Percentiles rank a stretch among this genome's conserved stretches.
phyloP scores from a whole-genome alignment of 768 basidiomycete species.

The Pholiota microspora region DNA sequence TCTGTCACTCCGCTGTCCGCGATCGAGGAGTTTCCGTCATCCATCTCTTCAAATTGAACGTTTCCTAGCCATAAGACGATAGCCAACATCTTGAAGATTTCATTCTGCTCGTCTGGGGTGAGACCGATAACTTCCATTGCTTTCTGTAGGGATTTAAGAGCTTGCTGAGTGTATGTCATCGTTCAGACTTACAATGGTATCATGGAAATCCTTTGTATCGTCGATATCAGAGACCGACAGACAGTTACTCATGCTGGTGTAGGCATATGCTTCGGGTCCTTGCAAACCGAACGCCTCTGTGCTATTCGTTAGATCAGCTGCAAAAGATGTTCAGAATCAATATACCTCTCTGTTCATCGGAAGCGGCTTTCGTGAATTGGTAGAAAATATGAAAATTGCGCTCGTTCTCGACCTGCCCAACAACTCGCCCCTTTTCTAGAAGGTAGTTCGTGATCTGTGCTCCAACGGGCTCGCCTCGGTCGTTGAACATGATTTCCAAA shows the following conservation, averaged over 20 bases:
- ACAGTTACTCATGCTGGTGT: conserved; percentile 91
- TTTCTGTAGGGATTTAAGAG: conserved; percentile 44
- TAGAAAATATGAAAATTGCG: conserved; percentile 99
- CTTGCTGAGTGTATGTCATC: neutral
- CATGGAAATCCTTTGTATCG: conserved; percentile 82
- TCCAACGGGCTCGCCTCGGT: conserved; percentile 88
- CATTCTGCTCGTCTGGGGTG: conserved; percentile 77
- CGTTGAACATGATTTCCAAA: conserved; percentile 98
- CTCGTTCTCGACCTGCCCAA: conserved; percentile 95
- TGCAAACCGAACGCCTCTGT: conserved; percentile 92
- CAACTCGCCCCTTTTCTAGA: conserved; percentile 94
- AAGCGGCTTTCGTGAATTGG: conserved; percentile 96
- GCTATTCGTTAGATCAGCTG: conserved; percentile 5
- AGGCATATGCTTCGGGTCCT: conserved; percentile 93
- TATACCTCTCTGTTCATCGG: conserved; percentile 81
- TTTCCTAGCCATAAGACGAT: conserved; percentile 96
- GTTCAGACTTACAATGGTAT: conserved; percentile 70
- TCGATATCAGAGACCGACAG: conserved; percentile 89
- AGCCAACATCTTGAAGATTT: conserved; percentile 93
- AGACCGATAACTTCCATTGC: conserved; percentile 95
- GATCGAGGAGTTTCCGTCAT: conserved; percentile 84
- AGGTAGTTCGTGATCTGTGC: conserved; percentile 99
- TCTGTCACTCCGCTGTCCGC: conserved; percentile 88
- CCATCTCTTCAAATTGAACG: conserved; percentile 83
- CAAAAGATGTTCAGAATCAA: conserved; percentile 7